A percentile compares a stretch with the other conserved stretches of the same genome.
These are phyloP conservation scores for Cenchrus purpureus DNA, from an alignment of 176 grass and related monocot species.

Conservation along the genomic window DNA sequence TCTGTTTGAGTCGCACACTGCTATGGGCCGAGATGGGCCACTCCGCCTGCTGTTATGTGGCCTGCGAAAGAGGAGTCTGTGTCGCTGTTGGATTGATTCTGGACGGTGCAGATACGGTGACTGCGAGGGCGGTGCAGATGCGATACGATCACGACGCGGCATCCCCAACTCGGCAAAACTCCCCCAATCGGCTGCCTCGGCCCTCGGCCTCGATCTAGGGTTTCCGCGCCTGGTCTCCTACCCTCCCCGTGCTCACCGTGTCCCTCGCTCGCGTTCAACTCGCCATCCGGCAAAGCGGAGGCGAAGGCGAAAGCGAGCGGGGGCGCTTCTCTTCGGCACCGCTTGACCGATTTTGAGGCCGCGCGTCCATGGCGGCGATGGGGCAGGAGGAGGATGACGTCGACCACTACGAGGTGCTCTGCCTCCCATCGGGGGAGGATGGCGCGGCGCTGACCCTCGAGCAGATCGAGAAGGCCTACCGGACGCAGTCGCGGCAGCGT, in stretches of 20 bases:
- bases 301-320: neutral
- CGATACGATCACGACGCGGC: no score
- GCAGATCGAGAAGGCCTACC: slow-evolving; percentile 82
- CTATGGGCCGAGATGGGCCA: no score
- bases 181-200: neutral
- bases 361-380: neutral
- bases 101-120: no score
- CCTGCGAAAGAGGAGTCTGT: no score
- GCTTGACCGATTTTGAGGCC: neutral
- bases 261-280: neutral
- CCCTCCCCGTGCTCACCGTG: neutral
- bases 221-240: neutral
- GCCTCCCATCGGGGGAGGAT: slow-evolving; percentile 69
- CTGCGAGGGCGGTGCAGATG: no score
- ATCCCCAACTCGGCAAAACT: neutral
- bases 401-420: slow-evolving; percentile 79
- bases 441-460: slow-evolving; percentile 60
- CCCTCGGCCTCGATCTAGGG: neutral
- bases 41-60: no score
- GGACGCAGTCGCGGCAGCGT: slow-evolving; percentile 59
- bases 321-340: neutral
- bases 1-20: no score
- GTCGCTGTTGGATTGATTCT: no score
- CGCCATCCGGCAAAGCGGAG: neutral
- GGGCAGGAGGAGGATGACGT: slow-evolving; percentile 46